phyloP scores from a whole-genome alignment of 23 red algal genomes.

The Chondrus crispus region DNA sequence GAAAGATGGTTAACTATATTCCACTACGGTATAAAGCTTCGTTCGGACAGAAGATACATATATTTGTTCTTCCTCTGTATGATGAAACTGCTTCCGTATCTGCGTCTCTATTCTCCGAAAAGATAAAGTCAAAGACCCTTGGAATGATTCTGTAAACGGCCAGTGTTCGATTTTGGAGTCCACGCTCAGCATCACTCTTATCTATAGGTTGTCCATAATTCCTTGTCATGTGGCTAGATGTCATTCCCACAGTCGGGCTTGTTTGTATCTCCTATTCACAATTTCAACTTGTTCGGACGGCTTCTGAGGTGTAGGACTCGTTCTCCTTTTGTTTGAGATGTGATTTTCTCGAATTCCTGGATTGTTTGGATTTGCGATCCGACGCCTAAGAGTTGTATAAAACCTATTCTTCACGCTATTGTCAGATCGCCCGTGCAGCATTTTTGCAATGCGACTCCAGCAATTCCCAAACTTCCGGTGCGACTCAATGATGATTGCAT shows the following conservation, averaged over 20 bases:
- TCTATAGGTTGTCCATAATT: no score
- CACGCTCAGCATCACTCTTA: no score
- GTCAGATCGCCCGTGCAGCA: constrained; percentile 71
- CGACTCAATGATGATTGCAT: constrained; percentile 61
- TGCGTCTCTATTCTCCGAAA: no score
- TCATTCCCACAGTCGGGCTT: background rate
- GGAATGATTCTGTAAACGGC: no score
- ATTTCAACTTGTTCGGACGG: constrained; percentile 1
- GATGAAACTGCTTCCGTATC: no score
- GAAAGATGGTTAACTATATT: no score
- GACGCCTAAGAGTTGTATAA: constrained; percentile 58
- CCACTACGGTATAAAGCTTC: no score
- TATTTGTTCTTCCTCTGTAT: no score
- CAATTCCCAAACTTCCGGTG: constrained; percentile 61
- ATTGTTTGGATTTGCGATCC: background rate
- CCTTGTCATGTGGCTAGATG: no score
- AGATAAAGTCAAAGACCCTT: no score
- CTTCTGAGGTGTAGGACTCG: background rate
- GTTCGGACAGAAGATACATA: no score
- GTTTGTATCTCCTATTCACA: background rate
- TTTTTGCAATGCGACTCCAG: constrained; percentile 74
- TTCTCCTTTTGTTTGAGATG: background rate
- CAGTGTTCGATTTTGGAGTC: no score
- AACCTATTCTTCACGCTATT: constrained; percentile 88
- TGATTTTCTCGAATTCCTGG: background rate